Conservation (phyloP, 805 yeast genomes). For the Spathaspora gorwiae region DNA sequence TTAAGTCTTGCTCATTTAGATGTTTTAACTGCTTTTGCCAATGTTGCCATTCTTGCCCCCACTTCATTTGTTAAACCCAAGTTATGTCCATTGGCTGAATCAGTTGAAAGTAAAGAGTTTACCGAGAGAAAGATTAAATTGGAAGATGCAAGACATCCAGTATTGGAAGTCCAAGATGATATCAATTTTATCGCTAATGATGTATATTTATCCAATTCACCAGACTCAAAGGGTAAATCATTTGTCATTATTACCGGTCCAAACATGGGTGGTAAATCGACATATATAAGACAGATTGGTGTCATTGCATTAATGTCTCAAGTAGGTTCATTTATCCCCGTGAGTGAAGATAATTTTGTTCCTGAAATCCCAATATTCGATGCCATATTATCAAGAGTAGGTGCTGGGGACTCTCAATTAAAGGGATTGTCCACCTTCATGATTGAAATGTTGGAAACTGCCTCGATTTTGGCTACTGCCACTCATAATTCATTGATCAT, state of each 20-base stretch:
- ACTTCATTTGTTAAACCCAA: conserved; percentile 73
- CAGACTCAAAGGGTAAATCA: conserved; percentile 17
- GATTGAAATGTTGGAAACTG: conserved; percentile 93
- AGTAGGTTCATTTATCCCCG: conserved; percentile 84
- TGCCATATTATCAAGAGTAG: conserved; percentile 93
- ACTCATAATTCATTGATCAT: conserved; percentile 75
- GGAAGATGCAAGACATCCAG: conserved; percentile 87
- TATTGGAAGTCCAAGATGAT: conserved; percentile 89
- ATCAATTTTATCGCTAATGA: conserved; percentile 89
- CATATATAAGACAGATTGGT: conserved; percentile 86
- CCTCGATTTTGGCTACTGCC: conserved; percentile 78
- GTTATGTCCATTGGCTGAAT: conserved; percentile 49
- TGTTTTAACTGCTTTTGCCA: conserved; percentile 82
- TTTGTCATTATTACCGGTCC: conserved; percentile 92
- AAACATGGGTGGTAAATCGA: conserved; percentile 96
- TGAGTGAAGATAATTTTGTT: conserved; percentile 30
- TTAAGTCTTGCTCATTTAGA: conserved; percentile 68
- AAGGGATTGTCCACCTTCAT: conserved; percentile 92
- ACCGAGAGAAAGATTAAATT: conserved; percentile 48
- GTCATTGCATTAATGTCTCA: conserved; percentile 84
- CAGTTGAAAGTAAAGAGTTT: conserved; percentile 17
- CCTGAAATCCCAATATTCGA: conserved; percentile 85
- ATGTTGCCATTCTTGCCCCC: conserved; percentile 73
- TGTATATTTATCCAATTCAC: conserved; percentile 50
- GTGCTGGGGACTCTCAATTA: conserved; percentile 96